Conservation (phyloP, 1,284 basidiomycete genomes). For the Microbotryomycetes sp. region DNA sequence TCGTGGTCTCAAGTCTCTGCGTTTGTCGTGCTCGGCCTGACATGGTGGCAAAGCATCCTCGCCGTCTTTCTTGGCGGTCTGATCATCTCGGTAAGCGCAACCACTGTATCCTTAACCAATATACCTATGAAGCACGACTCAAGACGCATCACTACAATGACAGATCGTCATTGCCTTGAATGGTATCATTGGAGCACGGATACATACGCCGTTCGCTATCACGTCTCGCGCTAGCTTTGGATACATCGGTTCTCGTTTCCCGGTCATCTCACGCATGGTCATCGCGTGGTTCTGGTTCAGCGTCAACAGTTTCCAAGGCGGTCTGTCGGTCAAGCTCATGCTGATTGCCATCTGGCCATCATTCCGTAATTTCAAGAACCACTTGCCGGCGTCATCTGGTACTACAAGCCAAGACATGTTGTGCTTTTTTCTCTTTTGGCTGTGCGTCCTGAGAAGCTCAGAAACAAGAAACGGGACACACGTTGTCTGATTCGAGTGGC, state of each 20-base stretch:
- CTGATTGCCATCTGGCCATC: conserved; percentile 36
- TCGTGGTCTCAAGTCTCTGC: conserved; percentile 12
- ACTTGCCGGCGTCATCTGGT: conserved; percentile 15
- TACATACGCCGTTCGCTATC: conserved; percentile 51
- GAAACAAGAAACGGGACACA: too few relatives aligned
- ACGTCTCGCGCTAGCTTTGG: conserved; percentile 68
- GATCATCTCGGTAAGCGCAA: conserved; percentile 1
- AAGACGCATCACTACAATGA: background rate
- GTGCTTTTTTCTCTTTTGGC: conserved; percentile 73
- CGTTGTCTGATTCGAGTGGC: background rate
- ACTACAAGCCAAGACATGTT: conserved; percentile 48
- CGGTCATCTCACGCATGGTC: conserved; percentile 44
- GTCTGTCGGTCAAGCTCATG: conserved; percentile 12
- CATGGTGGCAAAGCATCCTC: conserved; percentile 6
- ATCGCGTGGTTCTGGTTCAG: conserved; percentile 66
- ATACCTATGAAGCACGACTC: too few relatives aligned
- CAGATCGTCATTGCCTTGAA: background rate
- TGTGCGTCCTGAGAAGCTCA: conserved; percentile 54
- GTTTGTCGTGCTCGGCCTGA: conserved; percentile 1
- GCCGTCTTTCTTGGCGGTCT: conserved; percentile 17
- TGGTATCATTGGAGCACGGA: conserved; percentile 2
- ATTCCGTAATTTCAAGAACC: conserved; percentile 19
- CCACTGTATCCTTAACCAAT: background rate
- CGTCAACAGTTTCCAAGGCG: conserved; percentile 42
- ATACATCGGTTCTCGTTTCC: conserved; percentile 63